Percentiles rank a stretch among this genome's conserved stretches.
phyloP scores from a whole-genome alignment of 2,329 filamentous ascomycete species.

The Aspergillus fumigatus region DNA sequence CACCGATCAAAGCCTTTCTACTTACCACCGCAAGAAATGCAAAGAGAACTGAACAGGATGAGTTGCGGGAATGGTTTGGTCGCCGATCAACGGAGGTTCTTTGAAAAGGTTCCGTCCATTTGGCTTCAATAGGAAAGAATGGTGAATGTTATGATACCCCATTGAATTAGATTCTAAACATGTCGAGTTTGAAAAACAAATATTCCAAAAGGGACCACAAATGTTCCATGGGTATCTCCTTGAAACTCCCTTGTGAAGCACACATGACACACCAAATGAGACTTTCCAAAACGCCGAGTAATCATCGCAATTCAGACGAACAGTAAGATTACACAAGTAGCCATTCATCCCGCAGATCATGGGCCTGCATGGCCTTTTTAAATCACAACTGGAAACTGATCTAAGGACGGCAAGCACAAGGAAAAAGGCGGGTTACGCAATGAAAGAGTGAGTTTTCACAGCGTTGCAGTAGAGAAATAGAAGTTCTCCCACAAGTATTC shows the following conservation, averaged over 20 bases:
- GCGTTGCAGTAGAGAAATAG: slow-evolving; percentile 71
- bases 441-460: slow-evolving; percentile 19
- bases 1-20: slow-evolving; percentile 74
- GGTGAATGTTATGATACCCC: slow-evolving; percentile 25
- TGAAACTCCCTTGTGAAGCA: not conserved
- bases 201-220: not conserved
- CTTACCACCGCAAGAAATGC: slow-evolving; percentile 30
- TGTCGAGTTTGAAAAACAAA: not conserved
- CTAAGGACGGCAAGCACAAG: slow-evolving; percentile 8
- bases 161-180: slow-evolving; percentile 1
- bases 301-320: not conserved
- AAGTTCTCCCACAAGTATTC: slow-evolving; percentile 98
- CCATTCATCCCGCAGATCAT: not conserved
- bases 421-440: not conserved
- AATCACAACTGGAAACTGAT: not conserved
- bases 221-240: slow-evolving; percentile 7
- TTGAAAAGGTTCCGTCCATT: slow-evolving; percentile 36
- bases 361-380: not conserved
- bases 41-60: slow-evolving; percentile 57
- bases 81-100: slow-evolving; percentile 65
- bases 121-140: slow-evolving; percentile 13
- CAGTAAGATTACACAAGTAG: not conserved
- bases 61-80: slow-evolving; percentile 80
- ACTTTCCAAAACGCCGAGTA: not conserved
- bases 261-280: not conserved